Evolutionary conservation across 257 asterid genomes (phyloP).

Genomic region (Galeopsis tetrahit): DNA sequence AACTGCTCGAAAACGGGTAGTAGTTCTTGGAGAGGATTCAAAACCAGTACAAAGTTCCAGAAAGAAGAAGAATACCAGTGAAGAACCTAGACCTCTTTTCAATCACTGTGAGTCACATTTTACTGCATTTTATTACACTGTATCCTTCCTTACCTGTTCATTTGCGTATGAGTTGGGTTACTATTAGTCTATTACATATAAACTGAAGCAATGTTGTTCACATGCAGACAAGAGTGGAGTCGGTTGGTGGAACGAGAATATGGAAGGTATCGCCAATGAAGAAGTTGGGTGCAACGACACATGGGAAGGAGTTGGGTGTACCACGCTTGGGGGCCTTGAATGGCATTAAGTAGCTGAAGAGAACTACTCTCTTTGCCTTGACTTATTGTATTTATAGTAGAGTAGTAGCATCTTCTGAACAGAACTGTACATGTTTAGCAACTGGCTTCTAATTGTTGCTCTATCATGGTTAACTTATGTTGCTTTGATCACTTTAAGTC

Average conservation of each 20-base stretch:
- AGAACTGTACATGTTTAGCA: neutral
- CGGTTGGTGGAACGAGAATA: constrained; percentile 86
- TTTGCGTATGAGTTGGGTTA: neutral
- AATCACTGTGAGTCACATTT: constrained; percentile 65
- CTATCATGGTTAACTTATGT: neutral
- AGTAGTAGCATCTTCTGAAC: neutral
- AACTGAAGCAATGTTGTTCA: neutral
- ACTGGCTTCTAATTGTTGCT: constrained; percentile 5
- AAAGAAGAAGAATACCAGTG: constrained; percentile 37
- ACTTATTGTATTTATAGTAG: neutral
- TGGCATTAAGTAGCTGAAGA: constrained; percentile 53
- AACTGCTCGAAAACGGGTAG: constrained; percentile 52
- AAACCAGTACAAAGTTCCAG: constrained; percentile 42
- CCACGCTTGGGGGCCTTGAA: constrained; percentile 79
- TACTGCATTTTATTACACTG: neutral
- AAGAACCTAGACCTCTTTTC: constrained; percentile 51
- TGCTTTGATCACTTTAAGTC: neutral
- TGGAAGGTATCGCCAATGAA: constrained; percentile 92
- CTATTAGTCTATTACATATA: neutral
- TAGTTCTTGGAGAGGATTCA: constrained; percentile 74
- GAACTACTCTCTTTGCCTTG: constrained; percentile 1
- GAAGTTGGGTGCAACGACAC: constrained; percentile 73
- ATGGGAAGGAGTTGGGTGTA: constrained; percentile 86
- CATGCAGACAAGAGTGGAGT: constrained; percentile 75
- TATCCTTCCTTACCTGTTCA: neutral